A percentile compares a stretch with the other conserved stretches of the same genome.
Conservation (phyloP, 2,329 filamentous ascomycete genomes). For the Aspergillus sclerotialis region DNA sequence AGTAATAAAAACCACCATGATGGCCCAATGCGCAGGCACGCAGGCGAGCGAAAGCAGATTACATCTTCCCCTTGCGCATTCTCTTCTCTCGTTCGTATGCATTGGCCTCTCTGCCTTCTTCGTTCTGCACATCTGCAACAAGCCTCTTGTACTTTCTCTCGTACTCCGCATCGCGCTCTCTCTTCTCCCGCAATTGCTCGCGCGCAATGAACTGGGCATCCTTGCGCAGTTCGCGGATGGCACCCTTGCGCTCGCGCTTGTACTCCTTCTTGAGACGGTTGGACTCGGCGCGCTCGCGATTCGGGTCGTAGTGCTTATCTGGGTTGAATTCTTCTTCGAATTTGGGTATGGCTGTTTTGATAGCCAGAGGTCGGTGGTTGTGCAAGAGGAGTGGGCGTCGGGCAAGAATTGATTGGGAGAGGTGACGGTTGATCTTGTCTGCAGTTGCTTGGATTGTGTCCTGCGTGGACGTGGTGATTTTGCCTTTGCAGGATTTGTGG, state of each 20-base stretch:
- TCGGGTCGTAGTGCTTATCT: conserved; percentile 92
- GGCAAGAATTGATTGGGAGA: conserved; percentile 55
- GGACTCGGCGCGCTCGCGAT: conserved; percentile 78
- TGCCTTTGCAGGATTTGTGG: conserved; percentile 45
- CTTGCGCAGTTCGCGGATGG: conserved; percentile 87
- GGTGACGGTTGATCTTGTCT: conserved; percentile 31
- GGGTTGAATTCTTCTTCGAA: conserved; percentile 96
- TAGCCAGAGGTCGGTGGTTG: conserved; percentile 78
- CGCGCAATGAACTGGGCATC: conserved; percentile 90
- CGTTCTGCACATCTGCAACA: conserved; percentile 89
- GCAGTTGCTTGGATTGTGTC: conserved; percentile 23
- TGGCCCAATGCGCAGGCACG: too few relatives aligned
- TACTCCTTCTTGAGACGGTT: conserved; percentile 82
- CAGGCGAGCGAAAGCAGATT: too few relatives aligned
- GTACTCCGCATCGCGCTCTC: conserved; percentile 85
- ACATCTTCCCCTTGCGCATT: conserved; percentile 60
- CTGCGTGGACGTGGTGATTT: conserved; percentile 38
- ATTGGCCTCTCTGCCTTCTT: conserved; percentile 82
- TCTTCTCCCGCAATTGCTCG: conserved; percentile 86
- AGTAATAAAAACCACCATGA: too few relatives aligned
- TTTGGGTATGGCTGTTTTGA: conserved; percentile 82
- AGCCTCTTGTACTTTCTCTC: conserved; percentile 93
- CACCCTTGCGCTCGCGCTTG: conserved; percentile 93
- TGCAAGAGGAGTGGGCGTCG: conserved; percentile 82
- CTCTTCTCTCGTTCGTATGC: conserved; percentile 82